Percentiles rank a stretch among this genome's conserved stretches.
phyloP scores from a whole-genome alignment of 345 rosid genomes.

The Pugionium dolabratum region DNA sequence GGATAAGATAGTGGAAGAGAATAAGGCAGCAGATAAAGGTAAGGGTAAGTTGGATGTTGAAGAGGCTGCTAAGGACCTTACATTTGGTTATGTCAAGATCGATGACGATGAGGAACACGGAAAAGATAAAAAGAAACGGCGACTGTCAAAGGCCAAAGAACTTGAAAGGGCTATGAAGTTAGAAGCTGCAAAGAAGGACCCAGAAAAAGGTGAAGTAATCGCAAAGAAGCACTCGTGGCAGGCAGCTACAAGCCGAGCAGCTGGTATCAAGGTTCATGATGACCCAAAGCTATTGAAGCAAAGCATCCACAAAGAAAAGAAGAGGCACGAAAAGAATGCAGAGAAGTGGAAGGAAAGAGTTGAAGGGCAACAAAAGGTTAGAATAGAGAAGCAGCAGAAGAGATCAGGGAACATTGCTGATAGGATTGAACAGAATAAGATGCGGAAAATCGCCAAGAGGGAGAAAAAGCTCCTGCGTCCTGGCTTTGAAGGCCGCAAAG shows the following conservation, averaged over 20 bases:
- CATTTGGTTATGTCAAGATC: constrained; percentile 68
- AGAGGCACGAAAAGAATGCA: constrained; percentile 64
- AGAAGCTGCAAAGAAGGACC: constrained; percentile 72
- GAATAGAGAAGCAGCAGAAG: constrained; percentile 70
- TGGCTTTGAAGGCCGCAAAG: constrained; percentile 84
- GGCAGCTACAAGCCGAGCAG: constrained; percentile 76
- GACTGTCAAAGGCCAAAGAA: constrained; percentile 61
- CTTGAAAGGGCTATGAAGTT: constrained; percentile 68
- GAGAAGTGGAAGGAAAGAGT: constrained; percentile 89
- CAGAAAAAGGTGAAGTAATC: constrained; percentile 63
- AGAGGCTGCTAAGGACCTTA: constrained; percentile 77
- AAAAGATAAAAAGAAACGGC: constrained; percentile 60
- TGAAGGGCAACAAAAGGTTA: constrained; percentile 62
- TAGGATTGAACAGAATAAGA: constrained; percentile 71
- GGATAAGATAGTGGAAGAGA: constrained; percentile 37
- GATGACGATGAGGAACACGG: constrained; percentile 59
- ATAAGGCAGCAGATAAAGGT: constrained; percentile 44
- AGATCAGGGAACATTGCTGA: constrained; percentile 70
- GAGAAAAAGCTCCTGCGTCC: constrained; percentile 89
- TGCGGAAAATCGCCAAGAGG: constrained; percentile 70
- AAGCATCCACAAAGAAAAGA: constrained; percentile 74
- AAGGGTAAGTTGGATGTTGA: constrained; percentile 53
- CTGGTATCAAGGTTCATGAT: constrained; percentile 81
- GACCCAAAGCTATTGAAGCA: constrained; percentile 74
- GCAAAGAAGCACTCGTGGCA: constrained; percentile 71